Conservation (phyloP, 176 grass and related monocot species). For the Carex pumila region DNA sequence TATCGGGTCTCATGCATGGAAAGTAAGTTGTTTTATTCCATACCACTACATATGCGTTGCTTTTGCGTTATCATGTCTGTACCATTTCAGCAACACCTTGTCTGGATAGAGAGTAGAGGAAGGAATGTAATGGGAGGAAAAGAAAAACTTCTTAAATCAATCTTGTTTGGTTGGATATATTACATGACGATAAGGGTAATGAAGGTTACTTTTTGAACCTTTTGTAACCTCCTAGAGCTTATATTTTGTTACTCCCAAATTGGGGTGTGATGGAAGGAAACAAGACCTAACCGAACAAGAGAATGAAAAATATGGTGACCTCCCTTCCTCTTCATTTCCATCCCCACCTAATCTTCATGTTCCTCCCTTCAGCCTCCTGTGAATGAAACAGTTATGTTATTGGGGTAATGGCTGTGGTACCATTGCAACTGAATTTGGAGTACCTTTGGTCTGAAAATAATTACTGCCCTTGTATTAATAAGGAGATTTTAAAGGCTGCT, state of each 20-base stretch:
- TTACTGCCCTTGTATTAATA: not conserved
- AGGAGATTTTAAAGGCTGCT: not conserved
- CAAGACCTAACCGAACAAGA: not conserved
- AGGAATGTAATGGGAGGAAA: not conserved
- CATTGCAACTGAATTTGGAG: not conserved
- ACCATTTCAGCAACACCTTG: not conserved
- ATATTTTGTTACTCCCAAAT: not conserved
- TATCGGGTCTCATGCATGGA: conserved; percentile 83
- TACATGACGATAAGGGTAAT: not conserved
- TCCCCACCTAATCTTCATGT: not conserved
- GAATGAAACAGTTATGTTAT: not conserved
- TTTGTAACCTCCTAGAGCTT: not conserved
- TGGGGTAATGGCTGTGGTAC: not conserved
- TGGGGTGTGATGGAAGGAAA: not conserved
- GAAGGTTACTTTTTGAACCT: not conserved
- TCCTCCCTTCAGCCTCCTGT: not conserved
- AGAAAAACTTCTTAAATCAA: not conserved
- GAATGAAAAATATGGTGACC: not conserved
- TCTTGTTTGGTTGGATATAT: not conserved
- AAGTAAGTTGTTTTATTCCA: conserved; percentile 50
- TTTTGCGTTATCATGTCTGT: not conserved
- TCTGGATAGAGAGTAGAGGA: not conserved
- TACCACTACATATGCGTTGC: not conserved
- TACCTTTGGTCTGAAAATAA: not conserved
- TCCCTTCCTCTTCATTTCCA: not conserved